Evolutionary conservation across 768 basidiomycete genomes (phyloP).

Genomic region (Mycena floridula): DNA sequence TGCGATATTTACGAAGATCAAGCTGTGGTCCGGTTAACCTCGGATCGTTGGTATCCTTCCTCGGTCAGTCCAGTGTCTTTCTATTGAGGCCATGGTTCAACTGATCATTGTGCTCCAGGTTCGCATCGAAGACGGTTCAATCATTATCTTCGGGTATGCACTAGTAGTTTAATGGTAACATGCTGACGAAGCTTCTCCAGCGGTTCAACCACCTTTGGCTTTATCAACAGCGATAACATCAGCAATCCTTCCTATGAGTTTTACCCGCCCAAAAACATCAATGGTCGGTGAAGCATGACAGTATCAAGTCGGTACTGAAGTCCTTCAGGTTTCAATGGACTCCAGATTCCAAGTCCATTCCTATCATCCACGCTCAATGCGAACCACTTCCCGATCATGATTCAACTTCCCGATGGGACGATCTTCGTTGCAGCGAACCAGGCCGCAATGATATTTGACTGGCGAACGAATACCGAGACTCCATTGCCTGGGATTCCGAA

Average conservation of each 20-base stretch:
- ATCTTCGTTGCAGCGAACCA: constrained; percentile 20
- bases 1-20: not conserved
- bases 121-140: not conserved
- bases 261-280: constrained; percentile 12
- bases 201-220: constrained; percentile 7
- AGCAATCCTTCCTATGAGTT: constrained; percentile 12
- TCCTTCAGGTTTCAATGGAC: constrained; percentile 4
- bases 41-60: constrained; percentile 1
- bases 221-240: constrained; percentile 4
- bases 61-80: constrained; percentile 2
- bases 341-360: constrained; percentile 9
- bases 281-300: constrained; percentile 2
- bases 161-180: too few relatives aligned
- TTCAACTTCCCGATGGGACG: constrained; percentile 14
- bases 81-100: constrained; percentile 3
- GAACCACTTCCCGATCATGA: constrained; percentile 17
- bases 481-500: constrained; percentile 21
- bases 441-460: constrained; percentile 20
- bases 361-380: constrained; percentile 11
- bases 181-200: too few relatives aligned
- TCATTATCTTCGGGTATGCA: constrained; percentile 2
- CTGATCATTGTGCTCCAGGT: not conserved
- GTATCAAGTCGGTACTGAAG: too few relatives aligned
- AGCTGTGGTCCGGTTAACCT: not conserved
- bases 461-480: constrained; percentile 16